Evolutionary conservation across 768 basidiomycete species (phyloP), one percentile per base, ranked within the genome.

Genomic region (Psilocybe tampanensis): DNA sequence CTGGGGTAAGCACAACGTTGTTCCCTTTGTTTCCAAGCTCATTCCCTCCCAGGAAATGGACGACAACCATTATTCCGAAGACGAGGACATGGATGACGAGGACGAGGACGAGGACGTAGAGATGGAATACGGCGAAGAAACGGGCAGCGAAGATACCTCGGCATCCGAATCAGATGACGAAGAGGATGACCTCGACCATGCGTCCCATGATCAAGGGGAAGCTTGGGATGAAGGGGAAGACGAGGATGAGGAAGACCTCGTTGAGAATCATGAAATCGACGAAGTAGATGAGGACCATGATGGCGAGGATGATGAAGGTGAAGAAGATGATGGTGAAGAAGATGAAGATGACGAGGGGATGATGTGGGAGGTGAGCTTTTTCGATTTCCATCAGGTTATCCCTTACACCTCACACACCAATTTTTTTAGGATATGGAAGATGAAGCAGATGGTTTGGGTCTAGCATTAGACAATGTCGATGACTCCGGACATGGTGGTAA

Each of bases 71-170:
- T 90, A 85, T 68, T 69, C 76, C 9, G 77, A 78, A 22, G 89
- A 89, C 54, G 90, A 90, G 43, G 89, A 85, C 47, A 90, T 92
- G 82, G 90, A 88, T 47, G 92, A 88, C 11, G 89, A 86, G 52
- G 90, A 85, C n/a, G 92, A 84, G 17, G 92, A 90, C 2, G 89
- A 86, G 55, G 93, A 94, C 52, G 88, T 90, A 39, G 92, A 92
- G 43, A 91, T 91, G 86, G 94, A 94, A 45, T 91, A 88, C 60
- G 92, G 84, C 5, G 93, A 92, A 18, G 90, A 88, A 56, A 88
- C 88, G 0, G 90, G 88, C 22, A 92, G 89, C 59, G 91, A 90
- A 58, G 89, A 88, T 49, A 92, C 90, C 1, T 92, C 90, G 0
- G 82, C 84, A 45, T 87, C 86, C 0, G 90, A 86, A 19, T 89